Conservation (phyloP, 768 basidiomycete genomes). For the Strobilomyces echinocephalus region DNA sequence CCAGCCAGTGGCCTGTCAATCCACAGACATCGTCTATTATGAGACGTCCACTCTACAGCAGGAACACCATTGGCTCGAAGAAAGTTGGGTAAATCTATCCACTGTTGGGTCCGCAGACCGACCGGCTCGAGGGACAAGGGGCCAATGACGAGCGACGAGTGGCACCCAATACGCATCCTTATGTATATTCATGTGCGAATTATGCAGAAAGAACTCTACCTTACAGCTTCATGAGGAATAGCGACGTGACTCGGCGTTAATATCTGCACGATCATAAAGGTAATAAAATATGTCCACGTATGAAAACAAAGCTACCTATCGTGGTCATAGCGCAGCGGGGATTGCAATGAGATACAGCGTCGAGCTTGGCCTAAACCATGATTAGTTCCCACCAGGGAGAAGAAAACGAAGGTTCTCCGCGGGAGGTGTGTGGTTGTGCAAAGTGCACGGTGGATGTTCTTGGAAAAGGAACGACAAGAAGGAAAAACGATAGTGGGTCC, state of each 20-base stretch:
- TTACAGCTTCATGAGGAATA: conserved; percentile 16
- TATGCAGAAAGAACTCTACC: conserved; percentile 8
- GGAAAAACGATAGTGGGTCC: not conserved
- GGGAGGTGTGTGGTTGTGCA: conserved; percentile 3
- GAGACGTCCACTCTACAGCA: not conserved
- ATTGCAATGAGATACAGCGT: conserved; percentile 4
- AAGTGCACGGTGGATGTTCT: conserved; percentile 1
- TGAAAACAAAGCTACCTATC: conserved; percentile 17
- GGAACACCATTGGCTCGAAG: not conserved
- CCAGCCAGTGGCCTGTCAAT: not conserved
- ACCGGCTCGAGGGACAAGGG: not conserved
- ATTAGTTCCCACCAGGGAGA: conserved; percentile 6
- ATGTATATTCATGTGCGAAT: conserved; percentile 8
- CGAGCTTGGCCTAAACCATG: not conserved
- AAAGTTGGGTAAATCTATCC: not conserved
- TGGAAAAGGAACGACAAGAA: not conserved
- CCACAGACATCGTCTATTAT: not conserved
- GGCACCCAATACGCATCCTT: not conserved
- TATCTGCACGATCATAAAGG: conserved; percentile 21
- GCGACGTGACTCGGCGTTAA: conserved; percentile 11
- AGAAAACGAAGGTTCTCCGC: conserved; percentile 3
- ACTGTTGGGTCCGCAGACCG: not conserved
- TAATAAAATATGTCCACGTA: conserved; percentile 29
- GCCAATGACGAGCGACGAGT: not conserved
- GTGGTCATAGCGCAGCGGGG: conserved; percentile 6